These are phyloP conservation scores for Boletus rubescentipes DNA, from an alignment of 768 basidiomycete species.

Conservation along the genomic window DNA sequence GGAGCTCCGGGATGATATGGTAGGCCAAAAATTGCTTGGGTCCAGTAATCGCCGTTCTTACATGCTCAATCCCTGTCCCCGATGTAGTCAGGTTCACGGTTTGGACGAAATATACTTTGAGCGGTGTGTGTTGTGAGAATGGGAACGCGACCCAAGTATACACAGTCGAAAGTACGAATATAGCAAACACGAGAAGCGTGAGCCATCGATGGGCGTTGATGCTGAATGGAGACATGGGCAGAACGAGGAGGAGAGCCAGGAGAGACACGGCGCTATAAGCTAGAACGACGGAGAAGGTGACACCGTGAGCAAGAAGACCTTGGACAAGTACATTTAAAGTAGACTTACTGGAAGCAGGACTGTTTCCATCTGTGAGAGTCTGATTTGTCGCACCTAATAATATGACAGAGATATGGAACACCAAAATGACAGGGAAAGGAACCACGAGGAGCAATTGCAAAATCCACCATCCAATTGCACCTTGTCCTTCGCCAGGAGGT, in stretches of 20 bases:
- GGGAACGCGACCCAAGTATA: conserved; percentile 54
- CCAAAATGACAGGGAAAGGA: conserved; percentile 51
- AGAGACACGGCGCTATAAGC: conserved; percentile 51
- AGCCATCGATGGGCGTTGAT: conserved; percentile 47
- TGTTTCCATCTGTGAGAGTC: conserved; percentile 63
- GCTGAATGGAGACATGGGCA: conserved; percentile 66
- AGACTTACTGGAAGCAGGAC: conserved; percentile 46
- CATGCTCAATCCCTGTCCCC: conserved; percentile 27
- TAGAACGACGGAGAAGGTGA: conserved; percentile 19
- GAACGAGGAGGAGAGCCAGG: conserved; percentile 48
- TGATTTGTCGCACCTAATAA: conserved; percentile 50
- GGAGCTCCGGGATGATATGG: conserved; percentile 48
- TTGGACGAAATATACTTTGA: conserved; percentile 75
- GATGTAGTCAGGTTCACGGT: conserved; percentile 43
- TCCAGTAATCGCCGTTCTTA: conserved; percentile 46
- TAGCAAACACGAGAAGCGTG: conserved; percentile 34
- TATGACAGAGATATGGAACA: conserved; percentile 50
- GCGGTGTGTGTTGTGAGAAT: conserved; percentile 57
- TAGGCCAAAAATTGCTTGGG: conserved; percentile 42
- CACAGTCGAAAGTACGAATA: conserved; percentile 44
- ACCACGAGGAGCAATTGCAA: conserved; percentile 55
- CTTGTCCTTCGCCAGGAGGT: conserved; percentile 10
- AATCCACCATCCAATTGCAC: conserved; percentile 52
- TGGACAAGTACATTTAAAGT: not conserved
- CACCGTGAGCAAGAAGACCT: not conserved